Base-by-base conservation (phyloP, 2,329 filamentous ascomycete genomes). In the Fusarium algeriense region DNA sequence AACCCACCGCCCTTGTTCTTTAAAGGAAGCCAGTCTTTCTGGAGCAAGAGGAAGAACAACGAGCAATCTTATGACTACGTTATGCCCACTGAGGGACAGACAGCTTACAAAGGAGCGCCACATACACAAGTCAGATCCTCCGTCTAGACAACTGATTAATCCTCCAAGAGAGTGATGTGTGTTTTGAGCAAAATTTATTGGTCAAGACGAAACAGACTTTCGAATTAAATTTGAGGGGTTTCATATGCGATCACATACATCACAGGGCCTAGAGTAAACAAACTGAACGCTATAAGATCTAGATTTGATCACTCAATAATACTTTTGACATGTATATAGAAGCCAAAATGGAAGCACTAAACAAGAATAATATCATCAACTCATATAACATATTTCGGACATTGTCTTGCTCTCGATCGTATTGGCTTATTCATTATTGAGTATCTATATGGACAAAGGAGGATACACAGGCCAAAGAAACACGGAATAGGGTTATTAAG, bases 1-100 rank as follows among this genome's bases (percentile, higher is more conserved):
- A 76, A 76, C 58, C 65, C 75, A 5, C 71, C 70, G 6, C 67
- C 70, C 28, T 17, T 71, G 15, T 71, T 76, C 46, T 76, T 76
- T 15, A 66, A 66, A 14, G 60, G 69, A 4, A 68, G 62, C 17
- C 55, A 67, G 40, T 59, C 56, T 4, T 68, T 73, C 46, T 74
- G 69, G 60, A 67, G 50, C 53, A 70, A 48, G 53, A 69, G 54
- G 37, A 69, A 58, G n/a, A 56, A 34, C 4, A 68, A 48, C 5
- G 50, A 64, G 15, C 45, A 53, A 13, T 49, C 65, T 3, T 71
- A 75, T 19, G 61, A 71, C 28, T 60, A 61, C 17, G 68, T 64
- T 7, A 50, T 68, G 53, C 70, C 61, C 4, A 11, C 43, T 20
- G 63, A 70, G 14, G 44, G 20, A 6, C 58, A 72, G 28, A 55